These are phyloP conservation scores for Dothideomycetes sp. DNA, from an alignment of 2,329 filamentous ascomycete genomes.

Conservation along the genomic window DNA sequence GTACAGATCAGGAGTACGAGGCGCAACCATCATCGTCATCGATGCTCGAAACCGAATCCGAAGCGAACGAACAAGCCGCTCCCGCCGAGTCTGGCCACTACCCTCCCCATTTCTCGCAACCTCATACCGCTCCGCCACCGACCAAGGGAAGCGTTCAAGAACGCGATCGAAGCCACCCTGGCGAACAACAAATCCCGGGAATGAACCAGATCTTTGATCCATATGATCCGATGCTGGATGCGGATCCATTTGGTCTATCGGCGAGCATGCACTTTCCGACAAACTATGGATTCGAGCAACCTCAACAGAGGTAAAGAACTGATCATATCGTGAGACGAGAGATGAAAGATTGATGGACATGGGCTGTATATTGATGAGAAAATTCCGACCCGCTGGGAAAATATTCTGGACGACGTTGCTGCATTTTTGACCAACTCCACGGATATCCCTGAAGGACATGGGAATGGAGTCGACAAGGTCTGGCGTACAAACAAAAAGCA, in stretches of 20 bases:
- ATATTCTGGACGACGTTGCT: too few species aligned
- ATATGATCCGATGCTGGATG: constrained; percentile 81
- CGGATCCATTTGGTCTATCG: constrained; percentile 85
- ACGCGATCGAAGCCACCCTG: constrained; percentile 16
- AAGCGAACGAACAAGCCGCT: constrained; percentile 52
- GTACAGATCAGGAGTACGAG: constrained; percentile 93
- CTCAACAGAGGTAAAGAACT: constrained; percentile 13
- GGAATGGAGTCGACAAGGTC: not conserved
- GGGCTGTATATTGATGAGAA: too few species aligned
- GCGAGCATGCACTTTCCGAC: constrained; percentile 93
- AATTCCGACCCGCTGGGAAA: too few species aligned
- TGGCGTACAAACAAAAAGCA: too few species aligned
- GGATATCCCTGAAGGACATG: not conserved
- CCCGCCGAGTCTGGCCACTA: constrained; percentile 20
- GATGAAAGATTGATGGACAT: not conserved
- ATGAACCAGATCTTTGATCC: constrained; percentile 51
- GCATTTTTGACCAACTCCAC: too few species aligned
- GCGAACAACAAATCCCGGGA: constrained; percentile 12
- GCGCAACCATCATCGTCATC: constrained; percentile 49
- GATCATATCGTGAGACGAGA: constrained; percentile 3
- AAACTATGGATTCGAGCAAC: constrained; percentile 58
- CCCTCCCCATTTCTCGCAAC: constrained; percentile 5
- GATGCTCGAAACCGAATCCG: constrained; percentile 68
- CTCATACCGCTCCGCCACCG: constrained; percentile 2
- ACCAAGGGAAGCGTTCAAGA: constrained; percentile 15